Evolutionary conservation across 352 stramenopile species (phyloP).

Genomic region (Pythium folliculosum): DNA sequence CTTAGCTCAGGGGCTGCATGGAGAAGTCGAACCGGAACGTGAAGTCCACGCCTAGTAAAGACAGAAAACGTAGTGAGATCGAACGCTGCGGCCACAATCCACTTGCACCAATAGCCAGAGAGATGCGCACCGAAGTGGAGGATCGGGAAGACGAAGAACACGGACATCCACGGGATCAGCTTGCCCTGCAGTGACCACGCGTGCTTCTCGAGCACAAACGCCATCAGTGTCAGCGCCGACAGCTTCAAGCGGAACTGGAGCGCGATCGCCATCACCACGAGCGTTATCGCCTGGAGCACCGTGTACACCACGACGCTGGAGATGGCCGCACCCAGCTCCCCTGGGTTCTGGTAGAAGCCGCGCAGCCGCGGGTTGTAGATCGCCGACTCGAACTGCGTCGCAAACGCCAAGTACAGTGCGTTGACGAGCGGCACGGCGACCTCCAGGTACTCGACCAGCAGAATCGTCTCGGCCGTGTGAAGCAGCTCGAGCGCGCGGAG

Average conservation of each 20-base stretch:
- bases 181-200: conserved; percentile 11
- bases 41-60: not conserved
- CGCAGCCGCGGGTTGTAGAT: conserved; percentile 18
- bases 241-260: conserved; percentile 10
- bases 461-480: conserved; percentile 20
- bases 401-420: conserved; percentile 5
- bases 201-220: conserved; percentile 23
- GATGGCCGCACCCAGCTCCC: not conserved
- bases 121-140: conserved; percentile 28
- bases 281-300: not conserved
- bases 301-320: conserved; percentile 11
- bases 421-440: conserved; percentile 18
- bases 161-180: conserved; percentile 22
- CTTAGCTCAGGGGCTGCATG: not conserved
- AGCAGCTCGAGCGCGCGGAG: not conserved
- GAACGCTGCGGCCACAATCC: too few relatives aligned
- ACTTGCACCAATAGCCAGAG: too few relatives aligned
- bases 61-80: not conserved
- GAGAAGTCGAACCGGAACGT: not conserved
- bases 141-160: conserved; percentile 22
- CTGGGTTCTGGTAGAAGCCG: not conserved
- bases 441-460: conserved; percentile 29
- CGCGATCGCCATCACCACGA: conserved; percentile 9
- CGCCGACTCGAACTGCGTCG: conserved; percentile 10
- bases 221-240: conserved; percentile 10